These are phyloP conservation scores for Sordaria brevicollis DNA, from an alignment of 495 filamentous ascomycete species.

Conservation along the genomic window DNA sequence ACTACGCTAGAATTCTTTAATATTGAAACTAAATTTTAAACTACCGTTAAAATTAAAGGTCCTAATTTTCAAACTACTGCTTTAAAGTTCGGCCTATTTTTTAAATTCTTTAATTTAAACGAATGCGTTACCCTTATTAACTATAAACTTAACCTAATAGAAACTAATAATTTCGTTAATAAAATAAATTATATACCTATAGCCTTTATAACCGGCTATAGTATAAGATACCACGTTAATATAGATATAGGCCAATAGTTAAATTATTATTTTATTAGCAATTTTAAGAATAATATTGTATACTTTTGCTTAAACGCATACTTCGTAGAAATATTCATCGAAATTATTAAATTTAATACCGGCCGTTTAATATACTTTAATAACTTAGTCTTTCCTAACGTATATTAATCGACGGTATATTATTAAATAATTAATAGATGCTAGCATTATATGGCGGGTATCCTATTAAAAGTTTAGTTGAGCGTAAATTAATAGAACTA, in stretches of 20 bases:
- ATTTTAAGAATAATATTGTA: background rate
- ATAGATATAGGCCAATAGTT: background rate
- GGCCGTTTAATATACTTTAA: background rate
- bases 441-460: background rate
- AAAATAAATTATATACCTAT: background rate
- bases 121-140: background rate
- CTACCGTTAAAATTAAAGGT: background rate
- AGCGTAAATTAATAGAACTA: background rate
- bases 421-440: background rate
- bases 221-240: background rate
- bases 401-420: background rate
- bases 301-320: background rate
- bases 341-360: background rate
- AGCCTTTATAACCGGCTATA: background rate
- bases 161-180: background rate
- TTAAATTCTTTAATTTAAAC: background rate
- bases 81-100: background rate
- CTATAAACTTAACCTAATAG: background rate
- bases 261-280: background rate
- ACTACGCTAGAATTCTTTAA: background rate
- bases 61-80: background rate
- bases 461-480: background rate
- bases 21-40: background rate
- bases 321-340: background rate
- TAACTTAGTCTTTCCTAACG: background rate